Evolutionary conservation across 257 asterid species (phyloP).

Genomic region (Nicotiana paniculata): DNA sequence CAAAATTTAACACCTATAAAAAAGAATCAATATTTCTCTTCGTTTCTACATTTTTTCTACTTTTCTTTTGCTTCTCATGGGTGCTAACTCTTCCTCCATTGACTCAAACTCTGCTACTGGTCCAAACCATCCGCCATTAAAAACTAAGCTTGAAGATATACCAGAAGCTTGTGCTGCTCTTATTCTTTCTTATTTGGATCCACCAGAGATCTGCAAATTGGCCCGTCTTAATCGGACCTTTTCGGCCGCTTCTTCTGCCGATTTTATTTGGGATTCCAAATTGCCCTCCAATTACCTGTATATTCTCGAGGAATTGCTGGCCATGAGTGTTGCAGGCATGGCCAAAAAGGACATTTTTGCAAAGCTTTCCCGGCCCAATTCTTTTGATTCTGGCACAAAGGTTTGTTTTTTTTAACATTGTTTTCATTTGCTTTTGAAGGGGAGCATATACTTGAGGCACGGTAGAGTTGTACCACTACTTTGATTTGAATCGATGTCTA

Average conservation of each 20-base stretch:
- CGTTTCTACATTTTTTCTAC: too few relatives aligned
- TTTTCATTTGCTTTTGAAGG: not conserved
- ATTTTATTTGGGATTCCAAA: constrained; percentile 70
- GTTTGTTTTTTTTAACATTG: constrained; percentile 14
- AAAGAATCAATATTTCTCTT: too few relatives aligned
- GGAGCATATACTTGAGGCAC: too few relatives aligned
- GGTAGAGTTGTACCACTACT: too few relatives aligned
- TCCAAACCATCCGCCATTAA: not conserved
- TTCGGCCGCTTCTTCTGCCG: constrained; percentile 71
- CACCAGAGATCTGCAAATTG: constrained; percentile 69
- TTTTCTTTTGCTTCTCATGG: constrained; percentile 30
- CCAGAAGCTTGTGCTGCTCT: constrained; percentile 74
- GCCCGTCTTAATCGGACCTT: constrained; percentile 63
- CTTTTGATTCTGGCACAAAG: constrained; percentile 67
- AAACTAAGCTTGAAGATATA: constrained; percentile 56
- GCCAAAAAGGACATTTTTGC: constrained; percentile 56
- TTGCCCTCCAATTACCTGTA: constrained; percentile 50
- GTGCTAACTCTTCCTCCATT: constrained; percentile 44
- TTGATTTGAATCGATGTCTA: too few relatives aligned
- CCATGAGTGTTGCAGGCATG: constrained; percentile 19
- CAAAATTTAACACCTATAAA: too few relatives aligned
- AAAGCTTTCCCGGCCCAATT: constrained; percentile 34
- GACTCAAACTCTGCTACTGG: not conserved
- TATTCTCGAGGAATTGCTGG: constrained; percentile 36
- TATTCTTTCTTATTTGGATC: constrained; percentile 57